phyloP scores from a whole-genome alignment of 2,329 filamentous ascomycete species.

The Cryphonectria nitschkei region DNA sequence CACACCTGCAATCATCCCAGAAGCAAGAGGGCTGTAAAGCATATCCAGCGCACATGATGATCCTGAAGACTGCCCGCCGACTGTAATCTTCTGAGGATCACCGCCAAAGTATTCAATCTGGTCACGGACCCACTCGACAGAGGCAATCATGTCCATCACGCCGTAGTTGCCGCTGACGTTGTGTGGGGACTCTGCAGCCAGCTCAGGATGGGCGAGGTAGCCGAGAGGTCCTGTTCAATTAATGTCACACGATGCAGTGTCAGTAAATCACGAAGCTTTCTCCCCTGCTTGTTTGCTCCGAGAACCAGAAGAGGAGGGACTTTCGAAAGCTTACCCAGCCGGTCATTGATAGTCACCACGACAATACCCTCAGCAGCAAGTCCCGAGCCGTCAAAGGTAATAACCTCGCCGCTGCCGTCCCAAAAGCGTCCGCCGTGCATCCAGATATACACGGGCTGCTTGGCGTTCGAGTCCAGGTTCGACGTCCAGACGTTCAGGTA shows the following conservation, averaged over 20 bases:
- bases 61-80: conserved; percentile 69
- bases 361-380: conserved; percentile 66
- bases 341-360: conserved; percentile 75
- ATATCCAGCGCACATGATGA: neutral
- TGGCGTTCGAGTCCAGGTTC: conserved; percentile 41
- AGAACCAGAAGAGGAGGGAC: no score
- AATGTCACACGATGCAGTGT: no score
- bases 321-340: conserved; percentile 53
- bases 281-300: no score
- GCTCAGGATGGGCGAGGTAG: conserved; percentile 66
- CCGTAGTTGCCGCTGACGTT: conserved; percentile 64
- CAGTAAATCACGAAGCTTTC: no score
- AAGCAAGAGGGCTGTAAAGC: conserved; percentile 12
- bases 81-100: conserved; percentile 66
- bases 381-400: conserved; percentile 59
- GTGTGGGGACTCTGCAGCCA: conserved; percentile 37
- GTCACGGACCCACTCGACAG: conserved; percentile 35
- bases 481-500: conserved; percentile 63
- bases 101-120: conserved; percentile 71
- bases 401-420: conserved; percentile 35
- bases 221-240: conserved; percentile 58
- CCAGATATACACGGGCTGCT: conserved; percentile 39
- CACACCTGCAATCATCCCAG: conserved; percentile 34
- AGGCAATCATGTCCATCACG: conserved; percentile 70
- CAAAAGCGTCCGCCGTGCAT: conserved; percentile 58